Evolutionary conservation across 139 green algal genomes (phyloP).

Genomic region (Penium margaritaceum): DNA sequence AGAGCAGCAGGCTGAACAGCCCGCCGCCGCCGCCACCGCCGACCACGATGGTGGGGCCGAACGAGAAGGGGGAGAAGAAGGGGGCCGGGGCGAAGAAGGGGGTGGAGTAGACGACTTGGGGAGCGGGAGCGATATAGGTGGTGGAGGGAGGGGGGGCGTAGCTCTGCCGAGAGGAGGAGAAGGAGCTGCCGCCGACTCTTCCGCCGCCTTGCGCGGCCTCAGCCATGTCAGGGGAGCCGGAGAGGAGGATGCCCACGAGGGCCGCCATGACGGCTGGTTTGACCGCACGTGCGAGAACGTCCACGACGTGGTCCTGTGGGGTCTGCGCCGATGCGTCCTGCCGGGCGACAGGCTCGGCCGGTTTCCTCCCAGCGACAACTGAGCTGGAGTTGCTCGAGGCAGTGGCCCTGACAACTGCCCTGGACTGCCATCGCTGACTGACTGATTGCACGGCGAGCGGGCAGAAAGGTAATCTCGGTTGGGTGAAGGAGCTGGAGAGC

Average conservation of each 20-base stretch:
- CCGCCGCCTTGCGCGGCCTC: slow-evolving; percentile 32
- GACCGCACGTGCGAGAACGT: too few species aligned
- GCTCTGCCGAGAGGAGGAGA: slow-evolving; percentile 1
- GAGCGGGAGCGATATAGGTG: slow-evolving; percentile 6
- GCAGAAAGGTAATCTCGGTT: too few species aligned
- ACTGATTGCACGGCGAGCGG: too few species aligned
- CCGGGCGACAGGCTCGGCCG: too few species aligned
- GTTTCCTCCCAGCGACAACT: too few species aligned
- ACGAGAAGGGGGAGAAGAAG: slow-evolving; percentile 17
- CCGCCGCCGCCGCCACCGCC: slow-evolving; percentile 21
- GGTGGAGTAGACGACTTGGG: not conserved
- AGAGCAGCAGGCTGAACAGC: slow-evolving; percentile 10
- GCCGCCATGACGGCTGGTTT: slow-evolving; percentile 1
- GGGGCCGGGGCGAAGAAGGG: slow-evolving; percentile 30
- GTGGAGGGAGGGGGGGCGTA: slow-evolving; percentile 9
- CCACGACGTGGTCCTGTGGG: too few species aligned
- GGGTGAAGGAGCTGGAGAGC: too few species aligned
- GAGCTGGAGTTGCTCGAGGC: too few species aligned
- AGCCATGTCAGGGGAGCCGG: slow-evolving; percentile 2
- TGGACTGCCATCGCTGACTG: too few species aligned
- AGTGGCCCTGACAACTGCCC: too few species aligned
- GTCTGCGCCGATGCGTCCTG: too few species aligned
- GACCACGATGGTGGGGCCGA: slow-evolving; percentile 1
- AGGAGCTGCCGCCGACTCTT: slow-evolving; percentile 33
- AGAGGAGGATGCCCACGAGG: slow-evolving; percentile 8